phyloP scores from a whole-genome alignment of 2,329 filamentous ascomycete genomes.

The Paradendryphiella salina region DNA sequence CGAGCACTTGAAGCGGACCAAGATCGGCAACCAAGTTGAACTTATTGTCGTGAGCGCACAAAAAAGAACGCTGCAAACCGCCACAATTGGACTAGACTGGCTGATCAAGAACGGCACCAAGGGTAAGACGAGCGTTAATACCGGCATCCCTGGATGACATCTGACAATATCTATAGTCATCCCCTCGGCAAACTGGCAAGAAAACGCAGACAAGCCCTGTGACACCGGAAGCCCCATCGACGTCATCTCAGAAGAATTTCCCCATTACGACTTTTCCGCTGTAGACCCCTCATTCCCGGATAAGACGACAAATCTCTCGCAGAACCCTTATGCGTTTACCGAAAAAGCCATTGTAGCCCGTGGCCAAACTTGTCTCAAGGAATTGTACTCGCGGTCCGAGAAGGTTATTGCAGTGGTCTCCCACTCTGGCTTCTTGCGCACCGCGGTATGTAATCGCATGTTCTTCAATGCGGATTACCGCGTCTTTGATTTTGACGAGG shows the following conservation, averaged over 20 bases:
- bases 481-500: constrained; percentile 60
- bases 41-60: constrained; percentile 67
- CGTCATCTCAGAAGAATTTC: constrained; percentile 55
- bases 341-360: constrained; percentile 59
- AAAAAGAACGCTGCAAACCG: constrained; percentile 67
- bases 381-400: constrained; percentile 59
- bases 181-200: constrained; percentile 67
- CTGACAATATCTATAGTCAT: constrained; percentile 44
- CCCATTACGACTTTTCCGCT: constrained; percentile 58
- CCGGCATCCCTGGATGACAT: no score
- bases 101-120: constrained; percentile 56
- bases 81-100: constrained; percentile 61
- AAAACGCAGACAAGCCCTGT: constrained; percentile 58
- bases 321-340: constrained; percentile 58
- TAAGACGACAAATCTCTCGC: constrained; percentile 55
- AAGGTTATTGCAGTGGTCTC: constrained; percentile 66
- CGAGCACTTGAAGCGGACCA: constrained; percentile 42
- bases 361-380: constrained; percentile 56
- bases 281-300: constrained; percentile 66
- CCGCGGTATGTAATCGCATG: constrained; percentile 56
- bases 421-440: constrained; percentile 66
- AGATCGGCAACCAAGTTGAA: constrained; percentile 52
- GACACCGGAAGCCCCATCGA: constrained; percentile 61
- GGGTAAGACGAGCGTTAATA: constrained; percentile 3
- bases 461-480: constrained; percentile 66